Conservation (phyloP, 176 grass and related monocot genomes). For the Microstegium vimineum region DNA sequence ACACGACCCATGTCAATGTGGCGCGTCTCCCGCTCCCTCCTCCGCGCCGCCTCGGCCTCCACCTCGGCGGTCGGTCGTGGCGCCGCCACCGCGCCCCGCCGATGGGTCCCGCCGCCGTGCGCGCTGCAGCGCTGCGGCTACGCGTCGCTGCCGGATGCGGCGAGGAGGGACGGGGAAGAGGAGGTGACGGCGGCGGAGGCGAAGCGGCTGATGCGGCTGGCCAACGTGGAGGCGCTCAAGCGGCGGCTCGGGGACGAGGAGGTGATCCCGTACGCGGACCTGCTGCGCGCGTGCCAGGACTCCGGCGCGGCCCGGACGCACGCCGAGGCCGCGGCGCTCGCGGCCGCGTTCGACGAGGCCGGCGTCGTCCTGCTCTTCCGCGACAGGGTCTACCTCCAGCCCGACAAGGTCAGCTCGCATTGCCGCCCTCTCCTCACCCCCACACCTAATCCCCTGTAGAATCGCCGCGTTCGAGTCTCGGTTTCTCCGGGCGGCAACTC, state of each 20-base stretch:
- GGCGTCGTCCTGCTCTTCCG: conserved; percentile 87
- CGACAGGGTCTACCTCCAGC: conserved; percentile 92
- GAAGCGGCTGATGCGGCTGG: conserved; percentile 71
- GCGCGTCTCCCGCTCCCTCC: conserved; percentile 48
- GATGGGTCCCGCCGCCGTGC: not conserved
- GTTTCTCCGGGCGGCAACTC: not conserved
- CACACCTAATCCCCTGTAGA: not conserved
- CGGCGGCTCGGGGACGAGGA: conserved; percentile 60
- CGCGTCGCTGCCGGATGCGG: conserved; percentile 32
- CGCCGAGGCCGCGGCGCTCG: conserved; percentile 69
- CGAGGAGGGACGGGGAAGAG: conserved; percentile 13
- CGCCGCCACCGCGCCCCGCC: not conserved
- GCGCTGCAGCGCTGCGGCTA: conserved; percentile 10
- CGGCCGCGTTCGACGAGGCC: conserved; percentile 80
- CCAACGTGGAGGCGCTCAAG: conserved; percentile 84
- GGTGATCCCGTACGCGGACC: conserved; percentile 68
- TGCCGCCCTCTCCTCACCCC: not conserved
- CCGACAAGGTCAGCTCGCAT: conserved; percentile 68
- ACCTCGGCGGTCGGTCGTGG: conserved; percentile 6
- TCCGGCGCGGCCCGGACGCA: conserved; percentile 63
- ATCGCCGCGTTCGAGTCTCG: not conserved
- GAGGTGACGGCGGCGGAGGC: conserved; percentile 69
- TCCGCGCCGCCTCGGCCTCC: conserved; percentile 36
- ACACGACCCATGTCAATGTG: conserved; percentile 50
- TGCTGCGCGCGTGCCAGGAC: conserved; percentile 73